phyloP scores from a whole-genome alignment of 306 rosid genomes.

The Hippophae tibetana region DNA sequence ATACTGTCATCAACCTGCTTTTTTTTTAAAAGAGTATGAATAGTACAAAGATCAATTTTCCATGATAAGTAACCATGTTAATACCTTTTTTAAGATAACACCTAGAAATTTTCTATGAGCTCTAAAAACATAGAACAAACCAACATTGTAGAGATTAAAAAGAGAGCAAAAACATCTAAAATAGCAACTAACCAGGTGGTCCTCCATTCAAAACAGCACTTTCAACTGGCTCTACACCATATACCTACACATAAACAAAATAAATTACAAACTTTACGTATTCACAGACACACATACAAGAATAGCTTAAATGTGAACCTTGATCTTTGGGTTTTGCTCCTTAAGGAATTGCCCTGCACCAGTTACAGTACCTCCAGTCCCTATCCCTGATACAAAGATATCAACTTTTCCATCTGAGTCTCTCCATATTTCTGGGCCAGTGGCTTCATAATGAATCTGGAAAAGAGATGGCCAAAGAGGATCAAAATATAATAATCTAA shows the following conservation, averaged over 20 bases:
- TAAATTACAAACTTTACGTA: neutral
- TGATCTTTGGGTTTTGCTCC: conserved; percentile 57
- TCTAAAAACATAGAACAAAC: neutral
- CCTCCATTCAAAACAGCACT: conserved; percentile 78
- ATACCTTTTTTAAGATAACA: neutral
- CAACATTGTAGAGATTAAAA: neutral
- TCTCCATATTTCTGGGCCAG: conserved; percentile 94
- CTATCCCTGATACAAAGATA: conserved; percentile 61
- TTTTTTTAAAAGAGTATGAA: too few relatives aligned
- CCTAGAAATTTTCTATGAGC: neutral
- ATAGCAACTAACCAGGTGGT: conserved; percentile 39
- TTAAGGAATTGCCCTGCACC: conserved; percentile 68
- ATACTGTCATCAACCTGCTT: too few relatives aligned
- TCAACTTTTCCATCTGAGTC: conserved; percentile 61
- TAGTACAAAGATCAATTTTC: too few relatives aligned
- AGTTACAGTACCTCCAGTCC: conserved; percentile 71
- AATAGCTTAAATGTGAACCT: conserved; percentile 32
- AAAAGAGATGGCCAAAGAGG: conserved; percentile 2
- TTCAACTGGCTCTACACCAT: conserved; percentile 76
- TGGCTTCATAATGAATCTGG: conserved; percentile 76
- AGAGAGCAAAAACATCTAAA: neutral
- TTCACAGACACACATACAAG: neutral
- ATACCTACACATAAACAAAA: conserved; percentile 28
- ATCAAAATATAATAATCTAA: neutral
- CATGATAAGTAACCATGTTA: neutral